Base-by-base conservation (phyloP, 345 rosid species). In the Gynandropsis gynandra region DNA sequence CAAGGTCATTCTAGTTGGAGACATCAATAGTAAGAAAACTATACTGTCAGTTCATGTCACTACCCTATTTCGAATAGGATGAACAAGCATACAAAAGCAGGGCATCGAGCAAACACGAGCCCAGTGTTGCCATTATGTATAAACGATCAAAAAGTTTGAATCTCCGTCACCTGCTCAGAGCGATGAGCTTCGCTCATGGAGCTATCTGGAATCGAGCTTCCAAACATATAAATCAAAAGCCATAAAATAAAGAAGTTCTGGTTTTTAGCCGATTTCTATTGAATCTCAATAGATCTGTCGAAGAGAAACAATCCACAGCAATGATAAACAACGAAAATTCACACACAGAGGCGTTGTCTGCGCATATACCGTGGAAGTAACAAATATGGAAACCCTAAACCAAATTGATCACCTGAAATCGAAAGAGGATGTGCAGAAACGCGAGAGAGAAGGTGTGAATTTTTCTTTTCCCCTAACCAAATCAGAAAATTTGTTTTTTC, bases 381-480 rank as follows among this genome's bases (percentile, higher is more conserved):
- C 52, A 48, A 49, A 50, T 53, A 13, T 16, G 4, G 21, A 38
- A 58, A 21, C 16, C 54, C 41, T n/a, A 52, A 59, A 53, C 47
- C 33, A 15, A 64, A 45, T 50, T 41, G 59, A 47, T 59, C 56
- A 66, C 70, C 70, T 66, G 70, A 58, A 66, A 59, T 66, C 61
- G 60, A 42, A 24, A 54, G 61, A 47, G 6, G 52, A 58, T 7
- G 4, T 21, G 56, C 69, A 14, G 61, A 53, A n/a, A 47, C 51
- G 45, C 33, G 29, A 65, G 50, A 65, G 16, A n/a, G 47, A 36
- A 11, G 54, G 7, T 9, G 50, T 6, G 20, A 36, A 53, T 46
- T 10, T 10, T 8, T 42, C 15, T 11, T 34, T 1, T 41, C 14
- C 0, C 24, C 3, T 17, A 16, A 44, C n/a, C 5, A 52, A 21